A percentile compares a stretch with the other conserved stretches of the same genome.
Conservation (phyloP, 768 basidiomycete genomes). For the Tubosaeta brunneosetosa region DNA sequence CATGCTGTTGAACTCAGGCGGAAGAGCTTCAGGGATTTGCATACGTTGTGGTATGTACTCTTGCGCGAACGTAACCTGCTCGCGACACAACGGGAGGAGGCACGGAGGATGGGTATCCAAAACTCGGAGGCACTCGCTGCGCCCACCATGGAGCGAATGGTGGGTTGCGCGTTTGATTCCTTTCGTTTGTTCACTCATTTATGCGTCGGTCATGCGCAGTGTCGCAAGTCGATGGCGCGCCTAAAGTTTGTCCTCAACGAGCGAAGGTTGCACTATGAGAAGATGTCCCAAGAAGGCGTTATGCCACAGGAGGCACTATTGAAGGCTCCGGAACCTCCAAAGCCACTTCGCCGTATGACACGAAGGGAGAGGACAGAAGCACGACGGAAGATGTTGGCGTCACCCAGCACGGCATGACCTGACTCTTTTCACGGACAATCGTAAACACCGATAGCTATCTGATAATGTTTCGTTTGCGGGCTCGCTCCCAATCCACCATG, state of each 20-base stretch:
- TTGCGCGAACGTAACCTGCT: constrained; percentile 86
- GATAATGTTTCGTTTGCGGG: constrained; percentile 11
- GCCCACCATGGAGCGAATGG: constrained; percentile 39
- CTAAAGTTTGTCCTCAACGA: constrained; percentile 93
- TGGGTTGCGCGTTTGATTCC: constrained; percentile 24
- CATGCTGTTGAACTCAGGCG: constrained; percentile 77
- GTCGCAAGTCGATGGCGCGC: constrained; percentile 93
- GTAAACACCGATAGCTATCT: too few species aligned
- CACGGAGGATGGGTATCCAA: constrained; percentile 53
- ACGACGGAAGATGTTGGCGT: constrained; percentile 11
- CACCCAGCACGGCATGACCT: constrained; percentile 4
- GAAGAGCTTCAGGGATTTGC: constrained; percentile 90
- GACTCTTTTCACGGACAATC: not conserved
- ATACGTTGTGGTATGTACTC: constrained; percentile 91
- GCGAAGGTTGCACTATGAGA: constrained; percentile 75
- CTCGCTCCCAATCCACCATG: constrained; percentile 63
- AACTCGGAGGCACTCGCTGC: constrained; percentile 26
- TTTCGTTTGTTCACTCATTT: not conserved
- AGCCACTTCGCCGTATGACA: constrained; percentile 15
- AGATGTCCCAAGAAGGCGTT: constrained; percentile 18
- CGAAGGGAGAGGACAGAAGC: constrained; percentile 16
- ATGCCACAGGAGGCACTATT: constrained; percentile 17
- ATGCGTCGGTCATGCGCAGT: constrained; percentile 41
- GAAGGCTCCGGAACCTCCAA: constrained; percentile 10
- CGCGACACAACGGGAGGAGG: constrained; percentile 81